Evolutionary conservation across 2,329 filamentous ascomycete species (phyloP).

Genomic region (Pseudogymnoascus sp.): DNA sequence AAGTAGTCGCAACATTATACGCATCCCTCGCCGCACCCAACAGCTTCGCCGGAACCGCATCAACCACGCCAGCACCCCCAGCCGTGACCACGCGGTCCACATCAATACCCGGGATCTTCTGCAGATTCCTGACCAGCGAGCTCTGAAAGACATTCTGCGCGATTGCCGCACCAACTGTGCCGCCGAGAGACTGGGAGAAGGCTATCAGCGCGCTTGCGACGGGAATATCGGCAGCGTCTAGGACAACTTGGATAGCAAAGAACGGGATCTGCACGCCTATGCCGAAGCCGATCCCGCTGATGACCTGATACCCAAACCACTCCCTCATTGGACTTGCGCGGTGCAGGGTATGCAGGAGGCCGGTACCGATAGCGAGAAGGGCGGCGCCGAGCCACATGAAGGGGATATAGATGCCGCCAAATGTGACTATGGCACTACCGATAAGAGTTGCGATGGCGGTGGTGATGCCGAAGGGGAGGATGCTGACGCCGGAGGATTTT

Average conservation of each 20-base stretch:
- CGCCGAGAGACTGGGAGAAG: slow-evolving; percentile 58
- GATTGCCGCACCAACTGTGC: slow-evolving; percentile 56
- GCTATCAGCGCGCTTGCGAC: slow-evolving; percentile 43
- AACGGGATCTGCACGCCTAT: slow-evolving; percentile 19
- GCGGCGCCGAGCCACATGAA: slow-evolving; percentile 18
- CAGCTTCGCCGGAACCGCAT: not conserved
- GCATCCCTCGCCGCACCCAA: not conserved
- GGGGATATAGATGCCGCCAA: slow-evolving; percentile 23
- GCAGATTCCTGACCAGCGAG: not conserved
- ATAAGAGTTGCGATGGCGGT: slow-evolving; percentile 24
- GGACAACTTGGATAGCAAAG: slow-evolving; percentile 39
- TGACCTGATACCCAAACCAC: slow-evolving; percentile 28
- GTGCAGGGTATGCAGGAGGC: slow-evolving; percentile 31
- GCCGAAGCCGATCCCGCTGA: slow-evolving; percentile 12
- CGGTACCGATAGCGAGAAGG: slow-evolving; percentile 29
- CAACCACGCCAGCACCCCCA: not conserved
- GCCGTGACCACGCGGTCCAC: not conserved
- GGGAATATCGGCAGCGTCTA: slow-evolving; percentile 40
- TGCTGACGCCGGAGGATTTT: slow-evolving; percentile 30
- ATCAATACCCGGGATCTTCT: not conserved
- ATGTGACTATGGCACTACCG: slow-evolving; percentile 27
- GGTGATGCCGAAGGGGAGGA: slow-evolving; percentile 26
- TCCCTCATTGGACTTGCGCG: slow-evolving; percentile 24
- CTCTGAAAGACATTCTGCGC: slow-evolving; percentile 52
- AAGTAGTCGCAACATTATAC: not conserved